These are phyloP conservation scores for Aspergillus mulundensis DNA, from an alignment of 495 filamentous ascomycete genomes.

Conservation along the genomic window DNA sequence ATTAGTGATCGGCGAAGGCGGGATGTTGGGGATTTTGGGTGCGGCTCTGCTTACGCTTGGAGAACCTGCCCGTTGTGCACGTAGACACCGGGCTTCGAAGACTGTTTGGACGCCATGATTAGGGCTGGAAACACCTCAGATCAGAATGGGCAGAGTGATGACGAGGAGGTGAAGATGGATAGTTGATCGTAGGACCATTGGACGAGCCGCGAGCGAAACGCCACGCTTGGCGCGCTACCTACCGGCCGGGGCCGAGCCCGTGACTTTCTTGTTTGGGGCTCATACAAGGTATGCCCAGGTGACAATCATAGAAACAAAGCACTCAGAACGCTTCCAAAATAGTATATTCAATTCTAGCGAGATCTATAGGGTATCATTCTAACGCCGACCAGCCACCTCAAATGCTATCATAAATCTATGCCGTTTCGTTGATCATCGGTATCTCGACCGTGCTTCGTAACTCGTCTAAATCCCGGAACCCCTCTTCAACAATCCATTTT, in stretches of 20 bases:
- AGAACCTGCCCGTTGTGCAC: constrained; percentile 39
- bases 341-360: not conserved
- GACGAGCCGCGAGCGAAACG: not conserved
- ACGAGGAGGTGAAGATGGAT: not conserved
- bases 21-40: not conserved
- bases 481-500: constrained; percentile 88
- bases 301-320: not conserved
- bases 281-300: not conserved
- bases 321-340: not conserved
- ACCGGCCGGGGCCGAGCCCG: not conserved
- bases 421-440: constrained; percentile 6
- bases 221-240: constrained; percentile 2
- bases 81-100: constrained; percentile 30
- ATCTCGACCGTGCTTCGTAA: constrained; percentile 14
- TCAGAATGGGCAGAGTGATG: not conserved
- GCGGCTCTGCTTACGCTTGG: constrained; percentile 22
- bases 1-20: constrained; percentile 26
- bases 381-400: not conserved
- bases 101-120: constrained; percentile 27
- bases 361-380: constrained; percentile 19
- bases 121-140: not conserved
- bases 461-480: constrained; percentile 64
- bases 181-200: not conserved
- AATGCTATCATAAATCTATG: constrained; percentile 1
- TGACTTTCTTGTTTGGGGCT: constrained; percentile 1